phyloP scores from a whole-genome alignment of 2,329 filamentous ascomycete genomes.

The Beauveria asiatica region DNA sequence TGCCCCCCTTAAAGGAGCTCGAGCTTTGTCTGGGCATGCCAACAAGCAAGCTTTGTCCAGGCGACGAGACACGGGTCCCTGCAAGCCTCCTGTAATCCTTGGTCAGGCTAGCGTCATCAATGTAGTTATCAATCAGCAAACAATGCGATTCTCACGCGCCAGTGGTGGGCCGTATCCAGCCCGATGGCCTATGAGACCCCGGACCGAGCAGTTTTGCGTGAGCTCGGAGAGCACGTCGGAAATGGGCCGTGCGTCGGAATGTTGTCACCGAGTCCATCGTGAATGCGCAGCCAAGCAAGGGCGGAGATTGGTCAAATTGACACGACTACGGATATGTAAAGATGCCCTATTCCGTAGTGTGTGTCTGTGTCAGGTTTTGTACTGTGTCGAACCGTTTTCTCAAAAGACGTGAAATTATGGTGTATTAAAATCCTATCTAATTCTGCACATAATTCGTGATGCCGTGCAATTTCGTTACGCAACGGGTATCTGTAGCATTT shows the following conservation, averaged over 20 bases:
- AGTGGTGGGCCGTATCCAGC: constrained; percentile 17
- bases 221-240: constrained; percentile 18
- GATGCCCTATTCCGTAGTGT: neutral
- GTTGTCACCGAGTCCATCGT: constrained; percentile 4
- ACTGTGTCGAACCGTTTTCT: neutral
- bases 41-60: too few species aligned
- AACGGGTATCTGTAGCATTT: neutral
- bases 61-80: too few species aligned
- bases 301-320: neutral
- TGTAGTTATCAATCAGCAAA: constrained; percentile 26
- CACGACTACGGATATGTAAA: too few species aligned
- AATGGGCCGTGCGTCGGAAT: constrained; percentile 5
- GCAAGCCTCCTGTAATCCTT: constrained; percentile 14
- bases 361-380: neutral
- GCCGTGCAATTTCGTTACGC: constrained; percentile 2
- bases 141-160: constrained; percentile 14
- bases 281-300: neutral
- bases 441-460: neutral
- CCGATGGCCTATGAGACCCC: constrained; percentile 7
- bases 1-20: neutral
- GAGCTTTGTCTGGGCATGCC: neutral
- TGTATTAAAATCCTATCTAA: neutral
- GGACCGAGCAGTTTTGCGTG: constrained; percentile 12
- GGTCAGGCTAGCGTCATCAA: constrained; percentile 16
- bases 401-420: neutral